Base-by-base conservation (phyloP, 192 early-diverging fungal species). In the Chytriomyces sp. region DNA sequence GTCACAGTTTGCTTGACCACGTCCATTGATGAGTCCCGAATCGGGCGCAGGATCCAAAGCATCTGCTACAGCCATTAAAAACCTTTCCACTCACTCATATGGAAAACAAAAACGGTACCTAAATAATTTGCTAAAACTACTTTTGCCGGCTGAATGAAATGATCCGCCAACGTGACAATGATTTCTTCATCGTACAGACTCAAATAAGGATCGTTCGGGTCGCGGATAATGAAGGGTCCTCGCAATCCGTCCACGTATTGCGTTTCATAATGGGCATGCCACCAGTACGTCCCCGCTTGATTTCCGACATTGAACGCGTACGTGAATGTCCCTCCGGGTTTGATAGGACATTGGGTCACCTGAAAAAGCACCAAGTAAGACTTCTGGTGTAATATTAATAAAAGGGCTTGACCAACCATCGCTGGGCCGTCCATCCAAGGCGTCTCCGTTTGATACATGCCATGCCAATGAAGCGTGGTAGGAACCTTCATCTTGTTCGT, bases 271-370 rank as follows among this genome's bases (percentile, higher is more conserved):
- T 49, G 44, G 17, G 44, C 44, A 2, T 49, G 44, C 56, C 87
- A 86, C 93, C 93, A 94, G 76, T 88, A 93, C 7, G 91, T 93
- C 41, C 93, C 93, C 7, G 84, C 82, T 65, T 94, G 93, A 49
- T 71, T 71, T 10, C 52, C 8, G 39, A 86, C 74, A 5, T 78
- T 77, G 64, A 89, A 87, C 5, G 77, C 78, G 69, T 94, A 94
- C 0, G 89, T 90, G 75, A 90, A 89, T 61, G 80, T 12, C n/a
- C 12, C 44, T 14, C 44, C 44, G 10, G 44, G 44, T n/a, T 49
- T 49, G 44, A 49, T 49, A 14, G n/a, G n/a, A 14, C 12, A n/a
- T n/a, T 49, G 44, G 10, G 44, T 49, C 44, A 49, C 44, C 44
- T 49, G 44, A n/a, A 10, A 49, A n/a, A n/a, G n/a, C n/a, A n/a